phyloP scores from a whole-genome alignment of 495 filamentous ascomycete genomes.

The Amniculicola lignicola region DNA sequence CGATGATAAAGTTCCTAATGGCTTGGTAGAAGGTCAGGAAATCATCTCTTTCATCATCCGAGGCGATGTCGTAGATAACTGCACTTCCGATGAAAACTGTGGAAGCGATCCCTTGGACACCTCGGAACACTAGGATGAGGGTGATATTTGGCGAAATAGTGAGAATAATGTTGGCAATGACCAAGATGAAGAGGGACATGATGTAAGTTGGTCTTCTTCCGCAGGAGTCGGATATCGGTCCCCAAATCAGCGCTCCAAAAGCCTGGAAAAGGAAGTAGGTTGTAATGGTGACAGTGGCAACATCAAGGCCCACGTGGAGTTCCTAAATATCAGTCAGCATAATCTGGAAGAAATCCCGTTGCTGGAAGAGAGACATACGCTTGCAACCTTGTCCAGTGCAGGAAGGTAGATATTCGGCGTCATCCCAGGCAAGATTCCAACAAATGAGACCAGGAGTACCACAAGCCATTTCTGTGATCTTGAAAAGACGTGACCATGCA shows the following conservation, averaged over 20 bases:
- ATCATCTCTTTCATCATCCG: background rate
- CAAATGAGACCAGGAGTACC: conserved; percentile 42
- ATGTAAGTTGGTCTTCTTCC: conserved; percentile 47
- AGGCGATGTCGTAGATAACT: conserved; percentile 13
- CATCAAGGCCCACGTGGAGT: background rate
- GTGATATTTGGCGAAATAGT: conserved; percentile 12
- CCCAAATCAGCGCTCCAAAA: conserved; percentile 47
- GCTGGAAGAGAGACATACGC: conserved; percentile 10
- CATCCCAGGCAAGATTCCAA: conserved; percentile 45
- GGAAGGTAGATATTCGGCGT: conserved; percentile 44
- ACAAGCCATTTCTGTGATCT: conserved; percentile 39
- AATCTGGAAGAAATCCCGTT: too few relatives aligned
- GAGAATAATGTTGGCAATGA: conserved; percentile 29
- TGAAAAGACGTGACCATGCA: conserved; percentile 39
- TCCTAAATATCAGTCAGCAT: too few relatives aligned
- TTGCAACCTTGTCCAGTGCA: conserved; percentile 25
- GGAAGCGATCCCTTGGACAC: conserved; percentile 15
- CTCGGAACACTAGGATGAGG: conserved; percentile 21
- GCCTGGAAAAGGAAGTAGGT: conserved; percentile 50
- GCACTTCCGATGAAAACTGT: conserved; percentile 40
- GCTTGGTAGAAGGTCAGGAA: conserved; percentile 11
- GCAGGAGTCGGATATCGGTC: conserved; percentile 45
- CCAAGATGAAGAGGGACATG: conserved; percentile 45
- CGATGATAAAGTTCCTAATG: background rate
- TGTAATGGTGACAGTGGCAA: conserved; percentile 4